Evolutionary conservation across 768 basidiomycete genomes (phyloP), one percentile per base, ranked within the genome.

Genomic region (Roridomyces roridus): DNA sequence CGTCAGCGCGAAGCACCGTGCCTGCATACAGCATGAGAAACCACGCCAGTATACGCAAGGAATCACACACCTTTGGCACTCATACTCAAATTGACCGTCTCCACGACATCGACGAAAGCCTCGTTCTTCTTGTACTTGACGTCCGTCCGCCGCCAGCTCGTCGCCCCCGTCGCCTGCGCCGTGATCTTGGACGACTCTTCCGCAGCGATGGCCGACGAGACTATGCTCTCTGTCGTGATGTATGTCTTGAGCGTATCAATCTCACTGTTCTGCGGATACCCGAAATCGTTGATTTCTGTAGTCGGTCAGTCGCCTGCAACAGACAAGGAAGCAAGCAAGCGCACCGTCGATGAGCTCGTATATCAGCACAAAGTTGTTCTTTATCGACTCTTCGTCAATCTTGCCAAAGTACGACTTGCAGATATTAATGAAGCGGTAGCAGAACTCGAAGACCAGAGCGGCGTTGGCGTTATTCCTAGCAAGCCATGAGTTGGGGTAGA

Each of bases 121-220:
- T 99, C 97, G 63, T 99, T 99, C 83, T 98, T 99, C 80, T 97
- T 91, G 74, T 99, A 98, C 72, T 96, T 96, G 67, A 98, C 96
- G 68, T 98, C 97, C 15, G 86, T 89, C 54, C 96, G 81, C 37
- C 97, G 79, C 97, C 97, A 99, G 70, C 90, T 96, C 28, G 92
- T 98, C 25, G 92, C 89, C 1, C 97, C 97, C 0, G 97, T 99
- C 9, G 97, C 96, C 78, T 99, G 97, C 10, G 85, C 87, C 0
- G 97, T 98, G 59, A 99, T 98, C 72, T 95, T 97, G 14, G 94
- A 92, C 18, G 95, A 96, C 65, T 98, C 96, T 73, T 98, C 97
- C 94, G 91, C 87, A 37, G 91, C 92, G 58, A 89, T 85, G n/a
- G 89, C 83, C 5, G 92, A 82, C 4, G 89, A 91, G 58, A 96